A percentile compares a stretch with the other conserved stretches of the same genome.
Evolutionary conservation across 257 asterid species (phyloP).

Genomic region (Ophiorrhiza pumila): DNA sequence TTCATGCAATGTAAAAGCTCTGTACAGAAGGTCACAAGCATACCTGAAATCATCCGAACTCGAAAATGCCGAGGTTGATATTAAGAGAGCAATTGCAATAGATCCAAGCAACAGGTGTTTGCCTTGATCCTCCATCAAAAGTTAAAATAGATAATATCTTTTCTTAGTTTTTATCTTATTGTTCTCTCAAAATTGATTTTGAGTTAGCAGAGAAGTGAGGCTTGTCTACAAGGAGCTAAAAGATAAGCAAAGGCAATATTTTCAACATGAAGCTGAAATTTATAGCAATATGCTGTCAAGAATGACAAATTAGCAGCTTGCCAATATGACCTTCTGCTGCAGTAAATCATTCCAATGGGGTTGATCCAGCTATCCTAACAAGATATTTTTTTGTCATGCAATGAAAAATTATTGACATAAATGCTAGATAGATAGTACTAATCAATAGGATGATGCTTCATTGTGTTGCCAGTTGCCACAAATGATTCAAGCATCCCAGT

Average conservation of each 20-base stretch:
- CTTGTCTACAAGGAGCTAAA: conserved; percentile 40
- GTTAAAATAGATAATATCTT: background rate
- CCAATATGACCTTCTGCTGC: background rate
- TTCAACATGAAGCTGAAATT: conserved; percentile 41
- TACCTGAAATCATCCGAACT: conserved; percentile 38
- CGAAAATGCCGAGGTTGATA: conserved; percentile 53
- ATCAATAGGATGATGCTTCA: background rate
- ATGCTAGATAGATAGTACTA: background rate
- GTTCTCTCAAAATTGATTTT: conserved; percentile 4
- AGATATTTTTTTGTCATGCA: background rate
- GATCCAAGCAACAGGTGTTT: conserved; percentile 56
- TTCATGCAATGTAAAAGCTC: conserved; percentile 46
- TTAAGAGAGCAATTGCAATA: conserved; percentile 33
- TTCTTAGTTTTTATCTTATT: background rate
- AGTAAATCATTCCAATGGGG: background rate
- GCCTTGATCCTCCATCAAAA: background rate
- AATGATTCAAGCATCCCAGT: too few species aligned
- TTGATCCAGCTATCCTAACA: background rate
- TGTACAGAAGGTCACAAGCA: conserved; percentile 59
- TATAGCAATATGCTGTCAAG: conserved; percentile 48
- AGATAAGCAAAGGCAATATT: conserved; percentile 40
- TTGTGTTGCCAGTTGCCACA: background rate
- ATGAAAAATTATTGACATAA: background rate
- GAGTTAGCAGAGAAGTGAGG: conserved; percentile 47
- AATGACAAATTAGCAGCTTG: conserved; percentile 22